phyloP scores from a whole-genome alignment of 768 basidiomycete species.

The Amanita inopinata region DNA sequence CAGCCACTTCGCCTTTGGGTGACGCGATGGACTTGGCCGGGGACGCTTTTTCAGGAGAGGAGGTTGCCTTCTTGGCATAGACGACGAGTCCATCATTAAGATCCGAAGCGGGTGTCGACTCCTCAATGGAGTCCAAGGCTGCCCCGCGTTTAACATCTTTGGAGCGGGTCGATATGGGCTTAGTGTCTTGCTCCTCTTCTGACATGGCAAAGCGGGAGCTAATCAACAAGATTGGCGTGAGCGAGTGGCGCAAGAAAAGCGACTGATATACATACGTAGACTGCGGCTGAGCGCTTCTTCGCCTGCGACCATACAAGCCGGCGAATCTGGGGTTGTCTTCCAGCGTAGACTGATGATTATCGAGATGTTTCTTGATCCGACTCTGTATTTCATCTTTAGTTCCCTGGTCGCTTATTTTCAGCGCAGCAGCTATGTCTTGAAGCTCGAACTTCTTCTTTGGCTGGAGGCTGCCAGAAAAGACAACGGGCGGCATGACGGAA shows the following conservation, averaged over 20 bases:
- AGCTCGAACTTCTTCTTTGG: conserved; percentile 66
- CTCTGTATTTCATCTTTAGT: conserved; percentile 53
- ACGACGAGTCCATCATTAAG: conserved; percentile 20
- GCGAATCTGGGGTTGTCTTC: conserved; percentile 49
- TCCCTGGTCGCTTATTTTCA: conserved; percentile 42
- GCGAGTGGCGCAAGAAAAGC: conserved; percentile 11
- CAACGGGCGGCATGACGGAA: conserved; percentile 32
- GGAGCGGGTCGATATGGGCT: conserved; percentile 17
- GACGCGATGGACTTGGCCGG: conserved; percentile 16
- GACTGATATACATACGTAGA: conserved; percentile 5
- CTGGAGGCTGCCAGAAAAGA: conserved; percentile 43
- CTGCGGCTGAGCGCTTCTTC: conserved; percentile 33
- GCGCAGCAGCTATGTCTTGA: conserved; percentile 47
- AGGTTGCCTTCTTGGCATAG: conserved; percentile 15
- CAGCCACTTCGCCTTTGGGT: conserved; percentile 7
- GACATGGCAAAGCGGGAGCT: background rate
- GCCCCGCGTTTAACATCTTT: conserved; percentile 9
- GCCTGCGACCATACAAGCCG: conserved; percentile 41
- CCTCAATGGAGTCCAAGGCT: conserved; percentile 31
- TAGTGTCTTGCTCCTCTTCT: conserved; percentile 13
- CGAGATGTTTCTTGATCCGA: conserved; percentile 58
- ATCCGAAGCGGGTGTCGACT: conserved; percentile 41
- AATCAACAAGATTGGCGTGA: conserved; percentile 9
- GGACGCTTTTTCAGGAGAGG: conserved; percentile 25
- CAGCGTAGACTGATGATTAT: conserved; percentile 39